These are phyloP conservation scores for Pseudohalonectria lignicola DNA, from an alignment of 2,329 filamentous ascomycete species.

Conservation along the genomic window DNA sequence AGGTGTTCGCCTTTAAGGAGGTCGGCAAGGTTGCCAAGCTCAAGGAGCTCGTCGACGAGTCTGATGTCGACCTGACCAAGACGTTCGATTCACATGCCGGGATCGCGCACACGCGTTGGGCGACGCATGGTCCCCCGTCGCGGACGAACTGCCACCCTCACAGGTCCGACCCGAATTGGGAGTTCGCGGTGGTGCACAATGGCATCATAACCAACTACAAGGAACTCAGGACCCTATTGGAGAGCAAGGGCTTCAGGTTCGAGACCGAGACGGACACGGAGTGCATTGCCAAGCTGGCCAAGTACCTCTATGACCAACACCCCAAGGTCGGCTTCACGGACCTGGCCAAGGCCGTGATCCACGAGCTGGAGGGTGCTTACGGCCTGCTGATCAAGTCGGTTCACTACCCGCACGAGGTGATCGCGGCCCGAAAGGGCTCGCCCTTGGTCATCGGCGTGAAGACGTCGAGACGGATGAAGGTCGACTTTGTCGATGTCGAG, in stretches of 20 bases:
- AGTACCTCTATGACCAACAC: conserved; percentile 95
- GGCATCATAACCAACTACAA: conserved; percentile 99
- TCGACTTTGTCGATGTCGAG: conserved; percentile 98
- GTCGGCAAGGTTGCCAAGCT: conserved; percentile 98
- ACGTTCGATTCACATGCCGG: conserved; percentile 96
- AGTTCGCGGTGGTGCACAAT: conserved; percentile 97
- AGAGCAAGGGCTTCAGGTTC: conserved; percentile 93
- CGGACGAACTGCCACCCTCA: conserved; percentile 97
- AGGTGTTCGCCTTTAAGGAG: conserved; percentile 96
- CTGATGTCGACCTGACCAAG: conserved; percentile 77
- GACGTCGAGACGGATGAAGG: conserved; percentile 99
- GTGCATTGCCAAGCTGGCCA: conserved; percentile 97
- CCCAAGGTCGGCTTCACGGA: conserved; percentile 92
- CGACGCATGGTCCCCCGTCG: conserved; percentile 90
- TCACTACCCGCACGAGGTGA: conserved; percentile 95
- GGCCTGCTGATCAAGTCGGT: conserved; percentile 96
- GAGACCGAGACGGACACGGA: conserved; percentile 99
- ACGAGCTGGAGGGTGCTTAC: conserved; percentile 95
- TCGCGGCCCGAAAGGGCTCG: conserved; percentile 96
- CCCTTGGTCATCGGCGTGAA: conserved; percentile 94
- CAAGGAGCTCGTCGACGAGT: conserved; percentile 80
- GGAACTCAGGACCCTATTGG: conserved; percentile 88
- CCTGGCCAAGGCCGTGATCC: conserved; percentile 93
- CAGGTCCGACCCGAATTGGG: conserved; percentile 88
- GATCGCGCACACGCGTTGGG: conserved; percentile 98